phyloP scores from a whole-genome alignment of 208 protist genomes.

The Leishmania aethiopica region DNA sequence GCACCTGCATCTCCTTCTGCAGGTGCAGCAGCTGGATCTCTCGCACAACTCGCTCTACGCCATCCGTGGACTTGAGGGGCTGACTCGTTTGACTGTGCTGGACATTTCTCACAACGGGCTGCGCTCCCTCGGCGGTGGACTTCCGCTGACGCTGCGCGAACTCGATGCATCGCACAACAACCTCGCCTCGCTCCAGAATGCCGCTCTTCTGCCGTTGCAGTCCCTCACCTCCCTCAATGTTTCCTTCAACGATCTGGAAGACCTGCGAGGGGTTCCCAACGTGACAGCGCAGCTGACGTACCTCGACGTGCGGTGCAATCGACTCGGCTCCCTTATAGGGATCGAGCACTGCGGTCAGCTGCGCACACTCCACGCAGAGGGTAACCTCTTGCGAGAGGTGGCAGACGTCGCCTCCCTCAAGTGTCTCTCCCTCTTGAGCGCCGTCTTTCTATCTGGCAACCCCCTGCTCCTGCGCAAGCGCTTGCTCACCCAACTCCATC shows the following conservation, averaged over 20 bases:
- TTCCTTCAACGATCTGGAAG: constrained; percentile 71
- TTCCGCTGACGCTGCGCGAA: constrained; percentile 49
- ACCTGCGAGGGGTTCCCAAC: constrained; percentile 56
- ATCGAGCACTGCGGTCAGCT: constrained; percentile 62
- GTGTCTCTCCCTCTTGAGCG: constrained; percentile 31
- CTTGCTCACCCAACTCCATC: constrained; percentile 32
- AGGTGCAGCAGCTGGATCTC: constrained; percentile 53
- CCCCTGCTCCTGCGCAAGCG: constrained; percentile 57
- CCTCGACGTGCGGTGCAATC: constrained; percentile 68
- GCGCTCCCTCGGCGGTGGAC: constrained; percentile 43
- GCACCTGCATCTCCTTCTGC: constrained; percentile 31
- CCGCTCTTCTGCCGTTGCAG: constrained; percentile 50
- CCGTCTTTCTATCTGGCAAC: constrained; percentile 59
- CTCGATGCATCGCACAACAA: constrained; percentile 84
- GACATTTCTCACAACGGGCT: constrained; percentile 80
- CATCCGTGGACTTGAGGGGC: constrained; percentile 53
- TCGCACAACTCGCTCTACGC: constrained; percentile 71
- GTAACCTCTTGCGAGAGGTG: constrained; percentile 66
- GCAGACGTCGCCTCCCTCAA: constrained; percentile 44
- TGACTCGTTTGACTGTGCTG: constrained; percentile 62
- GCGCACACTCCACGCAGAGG: constrained; percentile 46
- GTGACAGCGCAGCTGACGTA: constrained; percentile 42
- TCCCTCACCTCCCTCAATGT: constrained; percentile 61
- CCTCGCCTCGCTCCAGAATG: constrained; percentile 54
- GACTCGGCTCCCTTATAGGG: constrained; percentile 44